Base-by-base conservation (phyloP, 805 yeast genomes). In the Nakazawaea anatomiae region DNA sequence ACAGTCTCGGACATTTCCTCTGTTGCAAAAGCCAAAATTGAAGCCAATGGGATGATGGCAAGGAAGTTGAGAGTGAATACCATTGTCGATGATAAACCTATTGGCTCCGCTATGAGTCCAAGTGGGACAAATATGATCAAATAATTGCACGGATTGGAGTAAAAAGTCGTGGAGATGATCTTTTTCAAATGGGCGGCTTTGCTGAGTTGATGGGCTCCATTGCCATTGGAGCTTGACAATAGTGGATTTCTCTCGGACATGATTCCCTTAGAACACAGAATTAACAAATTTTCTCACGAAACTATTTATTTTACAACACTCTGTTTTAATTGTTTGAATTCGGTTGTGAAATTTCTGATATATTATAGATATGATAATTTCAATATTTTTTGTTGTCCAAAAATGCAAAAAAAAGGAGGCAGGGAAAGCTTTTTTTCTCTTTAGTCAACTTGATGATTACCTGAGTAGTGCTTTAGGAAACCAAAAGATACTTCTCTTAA, bases 11-110 rank as follows among this genome's bases (percentile, higher is more conserved):
- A 82, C 51, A 94, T 74, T 61, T 90, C 96, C 67, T 94, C 99
- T 4, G 99, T 94, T 40, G 97, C 95, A 69, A 76, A 89, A 0
- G 97, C 95, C 52, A 94, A 73, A 27, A 92, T 75, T 1, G 95
- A 85, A 6, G 99, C 98, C 60, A 94, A 73, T 12, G 98, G 98
- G 42, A 94, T 82, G 59, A 92, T 92, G 36, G 96, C 96, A 48
- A 87, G 63, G 71, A 92, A 94, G 66, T 92, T 92, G 58, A 89
- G 69, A 63, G 78, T 63, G 62, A 92, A 92, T 1, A 83, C 71
- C 59, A 63, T 72, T 57, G 73, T 71, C 48, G 85, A 70, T 5
- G 81, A 70, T 73, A 83, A 76, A 14, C 70, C 75, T 12, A 83
- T 60, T 44, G 63, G 64, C 4, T 91, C 96, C 35, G 91, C 83